Evolutionary conservation across 805 yeast species (phyloP).

Genomic region (Yamadazyma takamatsuzukensis): DNA sequence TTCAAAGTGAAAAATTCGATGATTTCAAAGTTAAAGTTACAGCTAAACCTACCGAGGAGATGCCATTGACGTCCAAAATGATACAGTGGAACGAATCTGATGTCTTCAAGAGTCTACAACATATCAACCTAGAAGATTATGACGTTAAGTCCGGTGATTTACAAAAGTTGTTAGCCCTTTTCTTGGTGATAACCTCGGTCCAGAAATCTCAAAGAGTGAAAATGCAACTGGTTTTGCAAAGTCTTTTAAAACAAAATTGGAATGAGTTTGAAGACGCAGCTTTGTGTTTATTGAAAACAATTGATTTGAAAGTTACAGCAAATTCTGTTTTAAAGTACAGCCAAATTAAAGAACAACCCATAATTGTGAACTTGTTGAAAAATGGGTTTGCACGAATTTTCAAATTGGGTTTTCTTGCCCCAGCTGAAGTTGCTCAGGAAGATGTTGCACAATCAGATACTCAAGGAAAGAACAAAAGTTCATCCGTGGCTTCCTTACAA

Average conservation of each 20-base stretch:
- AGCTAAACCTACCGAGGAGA: too few relatives aligned
- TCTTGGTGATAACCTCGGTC: slow-evolving; percentile 42
- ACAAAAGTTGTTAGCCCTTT: slow-evolving; percentile 44
- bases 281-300: slow-evolving; percentile 43
- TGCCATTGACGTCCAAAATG: too few relatives aligned
- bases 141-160: slow-evolving; percentile 39
- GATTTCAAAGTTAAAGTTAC: too few relatives aligned
- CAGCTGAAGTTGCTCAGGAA: slow-evolving; percentile 4
- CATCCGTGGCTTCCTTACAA: slow-evolving; percentile 9
- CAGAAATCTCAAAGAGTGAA: slow-evolving; percentile 20
- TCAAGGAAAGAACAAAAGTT: neutral
- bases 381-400: slow-evolving; percentile 17
- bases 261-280: slow-evolving; percentile 42
- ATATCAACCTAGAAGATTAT: slow-evolving; percentile 33
- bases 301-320: slow-evolving; percentile 36
- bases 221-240: slow-evolving; percentile 24
- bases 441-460: slow-evolving; percentile 1
- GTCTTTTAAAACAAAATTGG: slow-evolving; percentile 32
- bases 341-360: too few relatives aligned
- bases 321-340: neutral
- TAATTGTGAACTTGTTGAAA: slow-evolving; percentile 10
- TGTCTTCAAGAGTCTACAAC: too few relatives aligned
- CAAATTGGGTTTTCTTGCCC: slow-evolving; percentile 29
- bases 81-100: too few relatives aligned
- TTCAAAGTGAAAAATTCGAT: neutral